Conservation (phyloP, 176 grass and related monocot genomes). For the Cymbopogon citratus region DNA sequence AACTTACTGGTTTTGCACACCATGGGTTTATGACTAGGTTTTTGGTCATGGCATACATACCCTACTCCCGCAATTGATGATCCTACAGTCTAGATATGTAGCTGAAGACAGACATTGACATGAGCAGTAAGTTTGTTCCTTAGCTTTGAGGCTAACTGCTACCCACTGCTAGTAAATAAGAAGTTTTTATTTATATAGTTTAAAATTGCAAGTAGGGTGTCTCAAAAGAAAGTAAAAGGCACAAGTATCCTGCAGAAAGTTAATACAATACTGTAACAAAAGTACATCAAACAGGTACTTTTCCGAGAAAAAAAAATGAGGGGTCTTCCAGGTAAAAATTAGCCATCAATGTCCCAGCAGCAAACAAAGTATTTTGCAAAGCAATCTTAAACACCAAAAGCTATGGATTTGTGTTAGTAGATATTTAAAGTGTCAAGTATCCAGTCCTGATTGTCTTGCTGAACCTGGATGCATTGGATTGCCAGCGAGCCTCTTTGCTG, state of each 20-base stretch:
- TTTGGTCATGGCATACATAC: neutral
- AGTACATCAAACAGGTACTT: neutral
- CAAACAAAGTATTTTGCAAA: neutral
- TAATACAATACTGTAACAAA: neutral
- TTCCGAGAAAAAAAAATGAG: neutral
- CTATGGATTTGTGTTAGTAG: neutral
- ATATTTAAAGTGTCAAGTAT: neutral
- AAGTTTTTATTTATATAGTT: neutral
- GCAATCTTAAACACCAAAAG: neutral
- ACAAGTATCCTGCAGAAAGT: neutral
- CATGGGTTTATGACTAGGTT: neutral
- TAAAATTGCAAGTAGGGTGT: neutral
- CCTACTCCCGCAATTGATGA: neutral
- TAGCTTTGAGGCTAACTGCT: neutral
- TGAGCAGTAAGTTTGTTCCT: neutral
- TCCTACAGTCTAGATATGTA: neutral
- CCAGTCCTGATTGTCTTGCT: neutral
- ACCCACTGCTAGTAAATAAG: neutral
- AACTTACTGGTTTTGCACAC: neutral
- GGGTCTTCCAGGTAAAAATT: neutral
- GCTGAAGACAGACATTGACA: neutral
- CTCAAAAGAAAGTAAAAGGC: neutral
- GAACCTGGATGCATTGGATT: neutral
- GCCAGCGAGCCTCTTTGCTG: neutral
- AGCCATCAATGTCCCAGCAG: neutral